A percentile compares a stretch with the other conserved stretches of the same genome.
phyloP scores from a whole-genome alignment of 78 protist genomes.

The Paratrimastix pyriformis region DNA sequence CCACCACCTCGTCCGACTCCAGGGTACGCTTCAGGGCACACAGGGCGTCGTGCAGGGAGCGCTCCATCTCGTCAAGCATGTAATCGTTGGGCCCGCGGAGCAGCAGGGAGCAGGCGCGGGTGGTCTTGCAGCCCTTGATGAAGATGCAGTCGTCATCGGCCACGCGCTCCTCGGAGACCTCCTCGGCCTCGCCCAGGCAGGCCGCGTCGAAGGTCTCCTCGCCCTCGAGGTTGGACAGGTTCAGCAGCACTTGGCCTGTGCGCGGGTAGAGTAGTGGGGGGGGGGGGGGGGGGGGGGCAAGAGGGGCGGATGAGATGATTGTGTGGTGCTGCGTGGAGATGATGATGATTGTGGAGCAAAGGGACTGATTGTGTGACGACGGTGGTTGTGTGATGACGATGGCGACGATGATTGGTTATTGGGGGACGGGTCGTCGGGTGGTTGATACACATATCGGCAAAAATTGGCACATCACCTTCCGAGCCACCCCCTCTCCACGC shows the following conservation, averaged over 20 bases:
- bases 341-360: no score
- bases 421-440: no score
- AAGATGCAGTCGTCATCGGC: constrained; percentile 67
- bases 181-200: constrained; percentile 61
- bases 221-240: constrained; percentile 86
- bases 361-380: constrained; percentile 11
- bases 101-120: constrained; percentile 70
- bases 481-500: no score
- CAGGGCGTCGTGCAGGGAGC: constrained; percentile 93
- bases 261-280: no score
- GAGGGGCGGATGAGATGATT: no score
- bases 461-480: no score
- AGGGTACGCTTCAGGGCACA: constrained; percentile 87
- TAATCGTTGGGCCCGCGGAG: constrained; percentile 87
- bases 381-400: no score
- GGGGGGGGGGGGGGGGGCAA: no score
- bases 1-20: constrained; percentile 72
- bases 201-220: constrained; percentile 75
- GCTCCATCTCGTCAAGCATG: constrained; percentile 84
- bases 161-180: constrained; percentile 67
- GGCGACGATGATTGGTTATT: no score
- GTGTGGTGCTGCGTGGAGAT: no score
- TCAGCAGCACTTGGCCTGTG: no score
- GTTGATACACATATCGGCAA: no score
- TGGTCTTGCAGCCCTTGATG: constrained; percentile 26